Conservation (phyloP, 495 filamentous ascomycete genomes). For the Trichoderma virens region DNA sequence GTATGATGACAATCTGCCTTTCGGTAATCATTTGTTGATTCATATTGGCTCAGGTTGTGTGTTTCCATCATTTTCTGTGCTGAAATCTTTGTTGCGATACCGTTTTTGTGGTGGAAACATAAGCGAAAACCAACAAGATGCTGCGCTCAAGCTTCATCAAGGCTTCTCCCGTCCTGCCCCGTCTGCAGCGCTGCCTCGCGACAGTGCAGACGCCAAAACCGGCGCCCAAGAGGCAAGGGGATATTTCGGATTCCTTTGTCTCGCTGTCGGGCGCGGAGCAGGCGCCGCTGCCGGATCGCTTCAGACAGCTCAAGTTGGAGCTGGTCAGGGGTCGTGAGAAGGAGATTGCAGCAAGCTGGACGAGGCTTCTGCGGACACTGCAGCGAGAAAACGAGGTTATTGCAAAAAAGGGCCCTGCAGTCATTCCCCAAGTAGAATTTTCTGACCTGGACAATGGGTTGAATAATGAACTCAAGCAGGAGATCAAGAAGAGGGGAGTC, state of each 20-base stretch:
- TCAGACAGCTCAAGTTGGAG: slow-evolving; percentile 62
- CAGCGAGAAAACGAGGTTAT: slow-evolving; percentile 46
- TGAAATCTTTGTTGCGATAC: not conserved
- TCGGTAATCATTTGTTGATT: not conserved
- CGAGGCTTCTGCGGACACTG: slow-evolving; percentile 53
- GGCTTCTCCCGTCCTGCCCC: not conserved
- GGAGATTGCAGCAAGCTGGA: slow-evolving; percentile 57
- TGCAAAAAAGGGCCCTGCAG: slow-evolving; percentile 21
- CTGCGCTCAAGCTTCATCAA: not conserved
- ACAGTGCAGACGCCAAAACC: slow-evolving; percentile 6
- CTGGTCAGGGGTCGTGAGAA: slow-evolving; percentile 58
- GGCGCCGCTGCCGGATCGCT: slow-evolving; percentile 61
- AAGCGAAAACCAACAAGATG: not conserved
- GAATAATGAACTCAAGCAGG: slow-evolving; percentile 23
- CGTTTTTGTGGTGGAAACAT: not conserved
- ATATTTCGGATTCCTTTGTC: slow-evolving; percentile 79
- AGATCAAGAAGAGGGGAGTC: slow-evolving; percentile 54
- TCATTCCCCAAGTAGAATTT: slow-evolving; percentile 56
- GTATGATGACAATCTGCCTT: not conserved
- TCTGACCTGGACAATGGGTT: slow-evolving; percentile 44
- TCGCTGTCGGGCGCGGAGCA: slow-evolving; percentile 62
- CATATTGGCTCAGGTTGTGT: not conserved
- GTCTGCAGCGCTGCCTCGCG: slow-evolving; percentile 4
- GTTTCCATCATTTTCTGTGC: not conserved
- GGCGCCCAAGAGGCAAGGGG: slow-evolving; percentile 44